Base-by-base conservation (phyloP, 176 grass and related monocot genomes). In the Oryza punctata region DNA sequence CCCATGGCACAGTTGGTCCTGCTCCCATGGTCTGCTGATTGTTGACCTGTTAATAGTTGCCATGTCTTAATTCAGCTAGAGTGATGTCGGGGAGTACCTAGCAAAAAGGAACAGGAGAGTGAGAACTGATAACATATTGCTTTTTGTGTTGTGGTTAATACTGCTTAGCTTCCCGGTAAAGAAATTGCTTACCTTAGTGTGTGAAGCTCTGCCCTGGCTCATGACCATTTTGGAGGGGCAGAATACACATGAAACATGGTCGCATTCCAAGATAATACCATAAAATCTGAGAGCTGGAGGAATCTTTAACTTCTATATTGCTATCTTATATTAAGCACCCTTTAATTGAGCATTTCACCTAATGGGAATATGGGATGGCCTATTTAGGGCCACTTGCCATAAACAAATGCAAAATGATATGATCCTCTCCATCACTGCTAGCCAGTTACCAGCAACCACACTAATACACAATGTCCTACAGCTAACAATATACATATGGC, bases 161-260 rank as follows among this genome's bases (percentile, higher is more conserved):
- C 19, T 12, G 67, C n/a, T 27, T 71, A 57, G 32, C 79, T 81
- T 60, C 40, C 40, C 40, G 40, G 40, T 41, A 41, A 41, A 41
- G 11, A 41, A 41, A 11, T 10, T 41, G 40, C 40, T 41, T 41
- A 41, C 8, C 40, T 41, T 41, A 11, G 67, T 3, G 5, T 69
- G 3, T 81, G 33, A 81, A 71, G 79, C 49, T 81, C 61, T 79
- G 32, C 49, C 60, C 18, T 40, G 21, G 65, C 52, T 49, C n/a
- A 37, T 35, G 65, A 41, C 21, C 21, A 40, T 21, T 41, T 81
- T 37, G 65, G 33, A 7, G 67, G 29, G 66, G 46, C 26, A 59
- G 66, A 70, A 15, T 32, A 23, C 65, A 57, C 65, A 57, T 57
- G n/a, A 57, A 59, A 35, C 57, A 61, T 61, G n/a, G n/a, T 61